Percentiles rank a stretch among this genome's conserved stretches.
phyloP scores from a whole-genome alignment of 2,329 filamentous ascomycete genomes.

The Podosphaera xanthii region DNA sequence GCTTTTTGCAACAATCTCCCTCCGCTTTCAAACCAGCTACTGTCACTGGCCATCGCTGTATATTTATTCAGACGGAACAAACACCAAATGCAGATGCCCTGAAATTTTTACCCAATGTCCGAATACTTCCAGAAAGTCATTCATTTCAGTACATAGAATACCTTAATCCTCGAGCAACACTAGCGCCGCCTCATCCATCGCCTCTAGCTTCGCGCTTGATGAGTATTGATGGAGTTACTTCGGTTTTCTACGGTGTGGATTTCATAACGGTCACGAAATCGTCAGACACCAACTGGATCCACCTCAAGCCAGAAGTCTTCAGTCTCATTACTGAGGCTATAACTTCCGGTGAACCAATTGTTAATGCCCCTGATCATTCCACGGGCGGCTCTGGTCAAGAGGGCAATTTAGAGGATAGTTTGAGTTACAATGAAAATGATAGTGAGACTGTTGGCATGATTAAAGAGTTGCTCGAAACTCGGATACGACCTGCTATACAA shows the following conservation, averaged over 20 bases:
- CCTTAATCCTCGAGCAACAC: slow-evolving; percentile 64
- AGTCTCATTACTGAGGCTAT: slow-evolving; percentile 84
- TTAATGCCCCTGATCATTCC: slow-evolving; percentile 44
- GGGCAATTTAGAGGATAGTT: slow-evolving; percentile 35
- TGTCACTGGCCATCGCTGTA: slow-evolving; percentile 35
- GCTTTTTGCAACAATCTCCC: slow-evolving; percentile 20
- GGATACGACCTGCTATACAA: slow-evolving; percentile 86
- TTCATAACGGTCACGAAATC: slow-evolving; percentile 96
- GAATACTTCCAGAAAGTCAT: slow-evolving; percentile 54
- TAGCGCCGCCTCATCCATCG: slow-evolving; percentile 73
- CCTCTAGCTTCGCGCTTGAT: slow-evolving; percentile 76
- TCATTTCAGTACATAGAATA: slow-evolving; percentile 74
- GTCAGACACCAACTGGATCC: slow-evolving; percentile 71
- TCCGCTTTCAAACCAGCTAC: slow-evolving; percentile 18
- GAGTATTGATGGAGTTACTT: slow-evolving; percentile 83
- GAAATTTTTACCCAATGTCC: slow-evolving; percentile 86
- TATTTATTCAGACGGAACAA: slow-evolving; percentile 93
- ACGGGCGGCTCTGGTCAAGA: slow-evolving; percentile 26
- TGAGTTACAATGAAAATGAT: slow-evolving; percentile 75
- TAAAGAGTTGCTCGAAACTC: slow-evolving; percentile 86
- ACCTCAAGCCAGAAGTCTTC: slow-evolving; percentile 89
- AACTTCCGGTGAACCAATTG: slow-evolving; percentile 60
- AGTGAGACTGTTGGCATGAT: slow-evolving; percentile 95
- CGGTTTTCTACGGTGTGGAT: slow-evolving; percentile 81
- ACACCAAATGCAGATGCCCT: slow-evolving; percentile 91